Evolutionary conservation across 2,329 filamentous ascomycete species (phyloP), one percentile per base, ranked within the genome.

Genomic region (Diplodia intermedia): DNA sequence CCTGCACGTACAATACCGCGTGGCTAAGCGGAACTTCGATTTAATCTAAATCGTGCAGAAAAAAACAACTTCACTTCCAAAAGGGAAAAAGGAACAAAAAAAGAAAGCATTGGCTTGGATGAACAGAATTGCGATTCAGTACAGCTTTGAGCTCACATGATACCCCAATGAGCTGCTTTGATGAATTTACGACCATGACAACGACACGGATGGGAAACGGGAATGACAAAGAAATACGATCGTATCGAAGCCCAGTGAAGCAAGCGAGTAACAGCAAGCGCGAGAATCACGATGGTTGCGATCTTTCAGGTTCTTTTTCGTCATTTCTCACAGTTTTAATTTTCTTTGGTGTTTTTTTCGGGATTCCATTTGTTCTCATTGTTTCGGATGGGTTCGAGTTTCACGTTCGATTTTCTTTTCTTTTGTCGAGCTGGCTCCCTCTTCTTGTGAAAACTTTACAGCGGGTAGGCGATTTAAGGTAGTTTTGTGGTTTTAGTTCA

Each of bases 111-210:
- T 38, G 47, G 38, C 18, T 23, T n/a, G 43, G 47, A n/a, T 50
- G 29, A 62, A 52, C 40, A 52, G 26, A 52, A 52, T 29, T 47
- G 47, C 60, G 33, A 49, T 52, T 36, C 29, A 52, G 31, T 63
- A 63, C 60, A 63, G 60, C 43, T 52, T 63, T 52, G 60, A 52
- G 60, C 60, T 63, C 60, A 63, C 15, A 23, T 52, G 60, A 63
- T 63, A 63, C 60, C 60, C 60, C 33, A 12, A 52, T 63, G 60
- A 63, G 60, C 60, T 63, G 57, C 60, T 63, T 63, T 63, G 47
- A 63, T 31, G 60, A 63, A 52, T 47, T 63, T 63, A 63, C 40
- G 60, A 63, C 60, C 7, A 63, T 38, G 43, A 63, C 47, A 63
- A 63, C 36, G 60, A 63, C n/a, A 61, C 29, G 60, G 20, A n/a